Evolutionary conservation across 208 protist genomes (phyloP).

Genomic region (Trypanosomatidae sp.): DNA sequence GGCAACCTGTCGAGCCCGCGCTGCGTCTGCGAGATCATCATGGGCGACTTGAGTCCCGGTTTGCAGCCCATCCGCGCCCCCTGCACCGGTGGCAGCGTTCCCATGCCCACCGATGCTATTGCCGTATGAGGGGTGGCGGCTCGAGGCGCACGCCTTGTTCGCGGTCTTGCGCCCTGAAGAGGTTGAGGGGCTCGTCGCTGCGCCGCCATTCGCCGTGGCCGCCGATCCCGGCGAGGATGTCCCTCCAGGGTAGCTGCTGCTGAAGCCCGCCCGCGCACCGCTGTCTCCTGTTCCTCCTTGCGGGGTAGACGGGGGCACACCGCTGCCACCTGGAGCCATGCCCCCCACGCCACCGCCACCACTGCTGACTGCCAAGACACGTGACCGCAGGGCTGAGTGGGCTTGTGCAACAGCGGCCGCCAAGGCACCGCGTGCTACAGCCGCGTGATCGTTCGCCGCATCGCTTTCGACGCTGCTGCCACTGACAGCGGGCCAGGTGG

Average conservation of each 20-base stretch:
- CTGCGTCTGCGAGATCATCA: constrained; percentile 27
- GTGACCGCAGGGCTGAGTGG: constrained; percentile 23
- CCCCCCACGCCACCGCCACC: constrained; percentile 2
- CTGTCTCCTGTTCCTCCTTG: background rate
- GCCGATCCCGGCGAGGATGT: background rate
- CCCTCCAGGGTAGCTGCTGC: constrained; percentile 2
- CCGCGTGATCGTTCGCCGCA: background rate
- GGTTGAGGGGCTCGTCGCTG: constrained; percentile 3
- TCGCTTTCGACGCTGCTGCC: constrained; percentile 3
- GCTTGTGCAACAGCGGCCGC: constrained; percentile 25
- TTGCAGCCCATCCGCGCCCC: background rate
- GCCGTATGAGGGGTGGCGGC: background rate
- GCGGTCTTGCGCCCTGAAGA: constrained; percentile 1
- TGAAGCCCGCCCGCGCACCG: background rate
- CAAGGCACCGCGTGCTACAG: constrained; percentile 10
- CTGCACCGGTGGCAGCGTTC: background rate
- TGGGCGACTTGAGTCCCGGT: constrained; percentile 1
- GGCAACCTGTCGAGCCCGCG: constrained; percentile 16
- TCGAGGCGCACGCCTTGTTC: background rate
- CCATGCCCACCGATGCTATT: background rate
- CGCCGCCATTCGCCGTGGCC: background rate
- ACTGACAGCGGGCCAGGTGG: background rate
- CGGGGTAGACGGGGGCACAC: background rate
- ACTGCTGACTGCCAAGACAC: constrained; percentile 8
- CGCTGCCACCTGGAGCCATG: background rate